A percentile compares a stretch with the other conserved stretches of the same genome.
These are phyloP conservation scores for Graphilbum sp. DNA, from an alignment of 2,329 filamentous ascomycete species.

Conservation along the genomic window DNA sequence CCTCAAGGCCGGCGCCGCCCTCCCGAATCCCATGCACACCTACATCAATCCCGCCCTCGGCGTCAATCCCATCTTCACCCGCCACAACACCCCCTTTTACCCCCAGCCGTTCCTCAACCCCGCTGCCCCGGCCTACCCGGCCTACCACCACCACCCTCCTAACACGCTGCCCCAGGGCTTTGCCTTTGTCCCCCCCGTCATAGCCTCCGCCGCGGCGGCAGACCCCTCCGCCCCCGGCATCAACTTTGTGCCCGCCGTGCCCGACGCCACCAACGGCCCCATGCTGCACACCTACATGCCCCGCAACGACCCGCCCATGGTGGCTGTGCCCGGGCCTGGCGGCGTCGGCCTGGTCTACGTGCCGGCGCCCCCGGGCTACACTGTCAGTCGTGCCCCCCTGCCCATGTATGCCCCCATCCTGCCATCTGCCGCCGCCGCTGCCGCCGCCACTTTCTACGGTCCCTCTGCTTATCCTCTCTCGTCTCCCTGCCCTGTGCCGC, in stretches of 20 bases:
- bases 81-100: conserved; percentile 3
- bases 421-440: not conserved
- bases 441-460: too few species aligned
- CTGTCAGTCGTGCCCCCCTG: conserved; percentile 5
- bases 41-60: conserved; percentile 7
- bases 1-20: not conserved
- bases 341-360: conserved; percentile 5
- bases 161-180: not conserved
- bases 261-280: conserved; percentile 38
- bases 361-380: conserved; percentile 3
- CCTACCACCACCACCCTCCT: conserved; percentile 1
- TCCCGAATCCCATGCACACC: conserved; percentile 1
- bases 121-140: not conserved
- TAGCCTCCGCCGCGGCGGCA: conserved; percentile 9
- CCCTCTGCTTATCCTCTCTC: too few species aligned
- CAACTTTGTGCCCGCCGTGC: conserved; percentile 42
- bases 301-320: conserved; percentile 24
- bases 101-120: too few species aligned
- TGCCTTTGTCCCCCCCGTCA: conserved; percentile 5
- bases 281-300: conserved; percentile 39
- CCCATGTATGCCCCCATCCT: not conserved
- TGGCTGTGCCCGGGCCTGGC: conserved; percentile 14
- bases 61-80: conserved; percentile 8
- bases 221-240: conserved; percentile 18
- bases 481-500: too few species aligned